Evolutionary conservation across 768 basidiomycete genomes (phyloP).

Genomic region (Termitomyces sp.): DNA sequence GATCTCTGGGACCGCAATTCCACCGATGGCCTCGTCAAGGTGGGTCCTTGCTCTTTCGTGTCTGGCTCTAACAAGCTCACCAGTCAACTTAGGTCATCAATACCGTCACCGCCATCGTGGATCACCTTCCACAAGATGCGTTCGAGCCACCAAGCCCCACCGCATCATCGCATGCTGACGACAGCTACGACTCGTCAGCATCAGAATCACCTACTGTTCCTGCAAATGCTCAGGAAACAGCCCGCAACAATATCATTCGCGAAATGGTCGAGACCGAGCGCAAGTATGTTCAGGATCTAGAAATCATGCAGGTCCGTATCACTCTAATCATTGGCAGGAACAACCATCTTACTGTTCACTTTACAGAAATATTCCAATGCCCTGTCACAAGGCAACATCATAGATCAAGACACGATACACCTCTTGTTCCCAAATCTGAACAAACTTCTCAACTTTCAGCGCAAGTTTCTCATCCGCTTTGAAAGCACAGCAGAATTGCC

Average conservation of each 20-base stretch:
- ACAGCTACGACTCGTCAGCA: constrained; percentile 52
- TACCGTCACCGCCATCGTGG: constrained; percentile 81
- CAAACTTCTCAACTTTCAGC: constrained; percentile 94
- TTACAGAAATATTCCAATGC: constrained; percentile 83
- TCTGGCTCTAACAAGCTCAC: constrained; percentile 3
- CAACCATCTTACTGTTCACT: constrained; percentile 13
- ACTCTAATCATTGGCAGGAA: constrained; percentile 4
- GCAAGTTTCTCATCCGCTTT: constrained; percentile 85
- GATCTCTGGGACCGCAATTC: constrained; percentile 89
- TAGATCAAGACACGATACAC: constrained; percentile 94
- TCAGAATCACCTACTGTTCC: constrained; percentile 36
- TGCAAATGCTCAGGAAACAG: constrained; percentile 55
- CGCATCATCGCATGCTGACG: constrained; percentile 48
- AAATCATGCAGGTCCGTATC: constrained; percentile 83
- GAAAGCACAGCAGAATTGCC: constrained; percentile 80
- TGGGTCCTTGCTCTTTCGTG: constrained; percentile 26
- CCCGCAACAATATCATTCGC: constrained; percentile 71
- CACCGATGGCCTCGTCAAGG: constrained; percentile 94
- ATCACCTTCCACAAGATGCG: constrained; percentile 61
- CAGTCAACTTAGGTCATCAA: constrained; percentile 63
- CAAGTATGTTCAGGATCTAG: constrained; percentile 94
- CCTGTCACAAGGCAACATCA: constrained; percentile 73
- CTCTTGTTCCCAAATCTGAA: constrained; percentile 92
- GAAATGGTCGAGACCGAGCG: constrained; percentile 95
- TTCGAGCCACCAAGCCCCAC: constrained; percentile 55